These are phyloP conservation scores for Rhodomyrtus psidioides DNA, from an alignment of 441 rosid species.

Conservation along the genomic window DNA sequence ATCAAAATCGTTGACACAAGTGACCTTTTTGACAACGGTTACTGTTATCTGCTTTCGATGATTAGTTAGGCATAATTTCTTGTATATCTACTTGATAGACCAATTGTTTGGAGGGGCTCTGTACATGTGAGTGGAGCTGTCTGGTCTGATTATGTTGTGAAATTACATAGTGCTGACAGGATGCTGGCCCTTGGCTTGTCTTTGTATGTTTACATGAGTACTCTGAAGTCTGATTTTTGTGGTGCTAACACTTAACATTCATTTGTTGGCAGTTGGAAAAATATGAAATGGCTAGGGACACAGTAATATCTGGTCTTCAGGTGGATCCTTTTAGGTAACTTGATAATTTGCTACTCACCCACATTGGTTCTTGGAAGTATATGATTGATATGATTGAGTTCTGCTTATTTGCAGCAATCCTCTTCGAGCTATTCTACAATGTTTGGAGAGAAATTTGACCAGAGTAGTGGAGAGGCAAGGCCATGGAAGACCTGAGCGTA, in stretches of 20 bases:
- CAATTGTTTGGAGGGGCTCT: neutral
- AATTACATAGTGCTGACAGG: neutral
- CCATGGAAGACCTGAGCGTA: constrained; percentile 50
- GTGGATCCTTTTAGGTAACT: constrained; percentile 81
- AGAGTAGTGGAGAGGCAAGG: constrained; percentile 23
- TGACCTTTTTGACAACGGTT: neutral
- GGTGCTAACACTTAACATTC: neutral
- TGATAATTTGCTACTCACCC: neutral
- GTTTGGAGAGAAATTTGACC: constrained; percentile 38
- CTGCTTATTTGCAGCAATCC: constrained; percentile 63
- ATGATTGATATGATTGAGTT: neutral
- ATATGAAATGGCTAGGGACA: constrained; percentile 71
- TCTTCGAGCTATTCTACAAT: constrained; percentile 68
- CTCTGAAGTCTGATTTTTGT: neutral
- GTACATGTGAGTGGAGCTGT: neutral
- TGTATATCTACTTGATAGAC: neutral
- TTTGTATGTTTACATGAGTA: neutral
- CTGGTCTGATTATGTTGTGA: neutral
- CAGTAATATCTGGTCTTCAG: constrained; percentile 81
- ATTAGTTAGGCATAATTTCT: neutral
- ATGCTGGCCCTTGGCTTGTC: neutral
- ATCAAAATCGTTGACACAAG: neutral
- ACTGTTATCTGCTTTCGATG: neutral
- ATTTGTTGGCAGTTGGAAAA: constrained; percentile 59
- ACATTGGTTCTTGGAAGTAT: neutral